Conservation (phyloP, 495 filamentous ascomycete genomes). For the Wilcoxina mikolae region DNA sequence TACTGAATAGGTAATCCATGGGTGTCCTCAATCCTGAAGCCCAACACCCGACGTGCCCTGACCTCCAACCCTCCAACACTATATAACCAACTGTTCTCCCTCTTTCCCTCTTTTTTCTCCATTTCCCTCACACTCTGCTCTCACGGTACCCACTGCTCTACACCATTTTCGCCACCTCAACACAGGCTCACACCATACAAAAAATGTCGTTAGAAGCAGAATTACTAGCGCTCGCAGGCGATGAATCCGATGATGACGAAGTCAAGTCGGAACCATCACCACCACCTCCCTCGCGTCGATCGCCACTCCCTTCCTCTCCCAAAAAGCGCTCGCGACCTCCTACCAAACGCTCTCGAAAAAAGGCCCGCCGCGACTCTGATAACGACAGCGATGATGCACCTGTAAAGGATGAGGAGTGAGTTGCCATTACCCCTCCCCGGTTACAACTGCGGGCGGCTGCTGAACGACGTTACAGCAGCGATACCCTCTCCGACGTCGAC, state of each 20-base stretch:
- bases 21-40: too few relatives aligned
- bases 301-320: constrained; percentile 29
- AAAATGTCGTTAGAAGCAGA: constrained; percentile 60
- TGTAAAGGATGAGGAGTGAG: constrained; percentile 71
- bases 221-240: constrained; percentile 72
- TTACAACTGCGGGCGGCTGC: too few relatives aligned
- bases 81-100: background rate
- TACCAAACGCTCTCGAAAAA: constrained; percentile 38
- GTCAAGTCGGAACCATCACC: constrained; percentile 28
- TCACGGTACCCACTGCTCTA: background rate
- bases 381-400: constrained; percentile 50
- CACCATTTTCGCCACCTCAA: background rate
- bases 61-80: background rate
- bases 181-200: background rate
- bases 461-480: constrained; percentile 1
- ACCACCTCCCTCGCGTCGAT: constrained; percentile 27
- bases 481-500: constrained; percentile 1
- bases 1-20: too few relatives aligned
- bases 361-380: constrained; percentile 13
- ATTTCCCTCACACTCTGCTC: constrained; percentile 2
- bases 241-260: constrained; percentile 42
- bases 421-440: constrained; percentile 19
- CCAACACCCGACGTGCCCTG: too few relatives aligned
- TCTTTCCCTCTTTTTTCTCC: background rate
- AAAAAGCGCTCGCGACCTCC: constrained; percentile 13